Evolutionary conservation across 177 flowering plant species (phyloP).

Genomic region (Telopea speciosissima): DNA sequence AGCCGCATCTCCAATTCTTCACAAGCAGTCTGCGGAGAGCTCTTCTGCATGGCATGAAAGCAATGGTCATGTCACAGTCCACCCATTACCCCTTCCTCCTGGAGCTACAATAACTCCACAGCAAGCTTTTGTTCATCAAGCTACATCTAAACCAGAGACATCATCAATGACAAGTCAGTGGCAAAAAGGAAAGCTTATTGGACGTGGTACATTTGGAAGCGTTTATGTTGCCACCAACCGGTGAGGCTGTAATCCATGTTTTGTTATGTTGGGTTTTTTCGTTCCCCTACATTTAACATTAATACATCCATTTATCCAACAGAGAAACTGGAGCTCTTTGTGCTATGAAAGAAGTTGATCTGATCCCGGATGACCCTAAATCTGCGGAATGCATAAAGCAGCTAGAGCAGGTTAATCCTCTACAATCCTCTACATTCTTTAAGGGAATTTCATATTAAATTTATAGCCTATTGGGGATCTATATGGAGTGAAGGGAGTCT

Average conservation of each 20-base stretch:
- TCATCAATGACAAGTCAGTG: slow-evolving; percentile 47
- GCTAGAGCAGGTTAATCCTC: slow-evolving; percentile 66
- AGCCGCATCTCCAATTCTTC: slow-evolving; percentile 37
- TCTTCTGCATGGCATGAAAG: slow-evolving; percentile 33
- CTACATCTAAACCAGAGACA: slow-evolving; percentile 32
- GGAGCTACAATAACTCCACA: slow-evolving; percentile 33
- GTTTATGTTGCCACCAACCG: slow-evolving; percentile 82
- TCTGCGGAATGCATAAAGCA: slow-evolving; percentile 79
- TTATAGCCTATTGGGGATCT: not conserved
- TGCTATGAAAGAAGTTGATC: slow-evolving; percentile 95
- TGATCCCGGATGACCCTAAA: slow-evolving; percentile 82
- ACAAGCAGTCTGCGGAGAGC: slow-evolving; percentile 31
- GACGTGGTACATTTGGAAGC: slow-evolving; percentile 98
- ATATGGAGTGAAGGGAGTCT: not conserved
- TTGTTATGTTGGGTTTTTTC: slow-evolving; percentile 6
- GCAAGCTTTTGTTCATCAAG: slow-evolving; percentile 29
- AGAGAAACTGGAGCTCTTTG: slow-evolving; percentile 95
- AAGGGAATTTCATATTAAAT: not conserved
- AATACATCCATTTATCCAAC: slow-evolving; percentile 13
- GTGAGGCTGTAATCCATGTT: slow-evolving; percentile 28
- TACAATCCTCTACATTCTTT: not conserved
- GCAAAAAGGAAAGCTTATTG: slow-evolving; percentile 94
- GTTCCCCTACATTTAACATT: slow-evolving; percentile 1
- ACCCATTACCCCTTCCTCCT: slow-evolving; percentile 91
- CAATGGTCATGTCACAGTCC: slow-evolving; percentile 35